Base-by-base conservation (phyloP, 1,284 basidiomycete species). In the Leucoagaricus sp. region DNA sequence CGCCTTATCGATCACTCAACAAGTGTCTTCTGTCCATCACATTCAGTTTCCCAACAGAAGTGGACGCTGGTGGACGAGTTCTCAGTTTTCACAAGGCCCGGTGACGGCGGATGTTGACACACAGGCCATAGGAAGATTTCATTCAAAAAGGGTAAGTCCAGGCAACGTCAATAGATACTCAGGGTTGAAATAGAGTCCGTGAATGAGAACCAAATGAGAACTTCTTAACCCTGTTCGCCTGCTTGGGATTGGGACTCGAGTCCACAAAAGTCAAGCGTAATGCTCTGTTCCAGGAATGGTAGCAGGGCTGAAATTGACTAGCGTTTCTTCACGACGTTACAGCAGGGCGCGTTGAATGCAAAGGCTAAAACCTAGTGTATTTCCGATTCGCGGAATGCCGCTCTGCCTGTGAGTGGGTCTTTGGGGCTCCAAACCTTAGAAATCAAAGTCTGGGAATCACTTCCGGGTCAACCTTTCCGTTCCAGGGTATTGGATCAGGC, bases 131-230 rank as follows among this genome's bases (percentile, higher is more conserved):
- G 15, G 42, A 36, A 25, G 36, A 53, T 53, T 42, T 38, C 23
- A 23, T 34, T 45, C 31, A 12, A 28, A 45, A 46, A 15, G n/a
- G 42, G 21, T 17, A 12, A 13, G 29, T 9, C 15, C 31, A 45
- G 51, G 51, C 41, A 45, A 53, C 51, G 19, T 36, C 31, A 29
- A 45, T 46, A 42, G 31, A 36, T 53, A n/a, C 5, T 53, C 28
- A 38, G 50, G 48, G 48, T 38, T 28, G 25, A 13, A 15, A 46
- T 25, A 46, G 51, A 25, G 31, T 19, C 51, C 51, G 51, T 34
- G 51, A 52, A 28, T 23, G 42, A 21, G 19, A 42, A 21, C 15
- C 34, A 42, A 52, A 28, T 23, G 42, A 21, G 19, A 42, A 21
- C 15, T 23, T 52, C 49, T 42, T 12, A 38, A 46, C 51, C 51